Evolutionary conservation across 345 rosid species (phyloP), one percentile per base, ranked within the genome.

Genomic region (Lagerstroemia speciosa): DNA sequence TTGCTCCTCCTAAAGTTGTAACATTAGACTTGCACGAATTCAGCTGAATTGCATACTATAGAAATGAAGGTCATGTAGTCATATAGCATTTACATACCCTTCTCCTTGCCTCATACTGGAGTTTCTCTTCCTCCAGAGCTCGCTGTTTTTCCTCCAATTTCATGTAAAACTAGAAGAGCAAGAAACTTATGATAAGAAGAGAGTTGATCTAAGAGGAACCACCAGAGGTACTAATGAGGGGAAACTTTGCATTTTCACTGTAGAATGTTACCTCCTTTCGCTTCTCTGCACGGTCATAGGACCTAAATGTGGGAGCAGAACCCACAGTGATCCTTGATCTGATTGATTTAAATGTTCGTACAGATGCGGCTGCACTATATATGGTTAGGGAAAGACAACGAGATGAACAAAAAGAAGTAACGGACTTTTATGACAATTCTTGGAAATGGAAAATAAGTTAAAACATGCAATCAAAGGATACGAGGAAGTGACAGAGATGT

Each of bases 241-340:
- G 64, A 22, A 74, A 68, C 2, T 8, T 27, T 53, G 29, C 2
- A 58, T 30, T 58, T 55, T 30, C 45, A 77, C 27, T 41, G 2
- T 20, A 17, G 36, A 24, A 26, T 34, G 30, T 10, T 67, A 92
- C 99, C 94, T 95, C 98, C 74, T 20, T 95, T 48, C 99, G 90
- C 81, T 88, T 92, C 76, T 89, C 97, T 27, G 96, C 96, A 46
- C 99, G 98, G 46, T 83, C 83, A 55, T 79, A 66, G 67, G 89
- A 84, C 78, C 70, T 85, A 77, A 95, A 95, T n/a, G 88, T 80
- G 1, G 99, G 99, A 78, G 99, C 98, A 38, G 83, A 69, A 70
- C 94, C 99, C 64, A 87, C 68, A 26, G 98, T 92, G 69, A 87
- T 80, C 79, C 77, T 84, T 45, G 87, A 79, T 80, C 79, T 88